A percentile compares a stretch with the other conserved stretches of the same genome.
Evolutionary conservation across 208 protist genomes (phyloP).

Genomic region (Blechomonas ayalai): DNA sequence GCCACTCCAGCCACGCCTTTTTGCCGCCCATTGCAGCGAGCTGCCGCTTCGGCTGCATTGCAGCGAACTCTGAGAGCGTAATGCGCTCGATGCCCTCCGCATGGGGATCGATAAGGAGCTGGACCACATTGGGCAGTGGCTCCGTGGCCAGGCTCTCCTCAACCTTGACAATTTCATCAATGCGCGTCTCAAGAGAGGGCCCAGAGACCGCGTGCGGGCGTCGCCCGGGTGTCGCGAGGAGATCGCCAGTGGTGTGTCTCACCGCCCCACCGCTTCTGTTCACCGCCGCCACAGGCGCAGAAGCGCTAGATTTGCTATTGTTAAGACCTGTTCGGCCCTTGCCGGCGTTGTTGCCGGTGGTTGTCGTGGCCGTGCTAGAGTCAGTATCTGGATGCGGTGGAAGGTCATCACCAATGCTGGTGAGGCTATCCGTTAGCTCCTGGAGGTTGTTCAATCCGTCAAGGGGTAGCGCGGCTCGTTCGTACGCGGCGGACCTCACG

Average conservation of each 20-base stretch:
- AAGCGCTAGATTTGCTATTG: not conserved
- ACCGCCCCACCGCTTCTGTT: too few relatives aligned
- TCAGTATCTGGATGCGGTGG: too few relatives aligned
- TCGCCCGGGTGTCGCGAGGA: constrained; percentile 4
- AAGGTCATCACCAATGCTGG: too few relatives aligned
- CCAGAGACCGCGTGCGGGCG: constrained; percentile 17
- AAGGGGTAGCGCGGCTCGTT: too few relatives aligned
- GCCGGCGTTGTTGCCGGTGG: not conserved
- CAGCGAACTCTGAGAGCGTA: constrained; percentile 54
- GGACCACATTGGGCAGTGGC: constrained; percentile 55
- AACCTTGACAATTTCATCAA: constrained; percentile 61
- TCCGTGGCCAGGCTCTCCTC: constrained; percentile 38
- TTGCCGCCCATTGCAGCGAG: constrained; percentile 47
- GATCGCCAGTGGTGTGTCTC: too few relatives aligned
- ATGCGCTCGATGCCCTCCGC: constrained; percentile 61
- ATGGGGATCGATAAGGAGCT: constrained; percentile 67
- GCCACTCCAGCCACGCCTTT: constrained; percentile 69
- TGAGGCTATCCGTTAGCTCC: too few relatives aligned
- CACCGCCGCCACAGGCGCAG: not conserved
- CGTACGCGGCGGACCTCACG: too few relatives aligned
- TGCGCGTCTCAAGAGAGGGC: constrained; percentile 51
- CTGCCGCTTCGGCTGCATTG: constrained; percentile 74
- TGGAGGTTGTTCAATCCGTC: too few relatives aligned
- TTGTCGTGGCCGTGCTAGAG: not conserved
- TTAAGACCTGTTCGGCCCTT: not conserved